These are phyloP conservation scores for Pyricularia sp. DNA, from an alignment of 2,329 filamentous ascomycete genomes.

Conservation along the genomic window DNA sequence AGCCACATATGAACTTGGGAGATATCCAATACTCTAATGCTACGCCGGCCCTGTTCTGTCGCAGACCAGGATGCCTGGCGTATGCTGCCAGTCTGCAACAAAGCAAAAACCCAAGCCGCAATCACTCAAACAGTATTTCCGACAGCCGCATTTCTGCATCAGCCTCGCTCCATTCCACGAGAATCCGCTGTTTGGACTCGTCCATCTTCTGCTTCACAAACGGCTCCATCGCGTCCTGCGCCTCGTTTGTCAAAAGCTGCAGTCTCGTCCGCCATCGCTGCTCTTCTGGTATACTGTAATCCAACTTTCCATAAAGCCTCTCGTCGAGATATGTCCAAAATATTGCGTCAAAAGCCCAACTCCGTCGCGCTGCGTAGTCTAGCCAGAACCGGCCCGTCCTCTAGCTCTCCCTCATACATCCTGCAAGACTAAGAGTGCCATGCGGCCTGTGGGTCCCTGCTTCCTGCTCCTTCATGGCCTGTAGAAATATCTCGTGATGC, in stretches of 20 bases:
- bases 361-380: conserved; percentile 13
- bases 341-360: conserved; percentile 16
- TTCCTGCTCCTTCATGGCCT: conserved; percentile 13
- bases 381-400: conserved; percentile 13
- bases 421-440: conserved; percentile 6
- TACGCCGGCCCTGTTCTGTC: background rate
- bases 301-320: conserved; percentile 16
- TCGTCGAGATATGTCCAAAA: conserved; percentile 14
- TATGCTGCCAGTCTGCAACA: background rate
- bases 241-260: conserved; percentile 14
- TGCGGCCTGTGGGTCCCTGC: background rate
- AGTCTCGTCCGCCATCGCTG: conserved; percentile 9
- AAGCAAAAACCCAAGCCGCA: too few species aligned
- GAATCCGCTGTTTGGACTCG: conserved; percentile 11
- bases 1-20: background rate
- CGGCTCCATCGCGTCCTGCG: conserved; percentile 15
- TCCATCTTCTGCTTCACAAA: conserved; percentile 19
- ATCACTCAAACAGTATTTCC: background rate
- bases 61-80: background rate
- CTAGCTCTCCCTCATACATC: conserved; percentile 15
- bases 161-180: conserved; percentile 14
- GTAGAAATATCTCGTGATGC: conserved; percentile 19
- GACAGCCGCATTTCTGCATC: background rate
- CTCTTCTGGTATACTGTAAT: conserved; percentile 3
- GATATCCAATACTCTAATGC: background rate